A percentile compares a stretch with the other conserved stretches of the same genome.
These are phyloP conservation scores for Periglandula ipomoeae DNA, from an alignment of 2,329 filamentous ascomycete species.

Conservation along the genomic window DNA sequence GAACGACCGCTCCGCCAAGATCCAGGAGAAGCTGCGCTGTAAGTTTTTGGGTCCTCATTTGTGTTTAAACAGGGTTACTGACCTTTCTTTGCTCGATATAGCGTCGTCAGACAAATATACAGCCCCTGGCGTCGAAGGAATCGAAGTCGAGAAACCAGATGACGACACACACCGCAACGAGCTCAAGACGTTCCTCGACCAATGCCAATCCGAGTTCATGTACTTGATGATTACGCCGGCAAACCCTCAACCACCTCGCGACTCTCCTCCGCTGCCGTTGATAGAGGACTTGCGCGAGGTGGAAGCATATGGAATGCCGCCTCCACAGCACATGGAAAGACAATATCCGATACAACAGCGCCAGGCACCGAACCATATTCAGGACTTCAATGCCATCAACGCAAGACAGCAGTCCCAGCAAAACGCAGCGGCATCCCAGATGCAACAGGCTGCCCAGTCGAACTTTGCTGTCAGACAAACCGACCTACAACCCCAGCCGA, in stretches of 20 bases:
- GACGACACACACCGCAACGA: conserved; percentile 43
- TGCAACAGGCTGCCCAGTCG: conserved; percentile 28
- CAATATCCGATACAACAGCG: conserved; percentile 27
- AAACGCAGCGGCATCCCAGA: conserved; percentile 54
- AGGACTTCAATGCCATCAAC: conserved; percentile 41
- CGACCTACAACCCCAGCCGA: conserved; percentile 37
- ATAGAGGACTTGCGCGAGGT: conserved; percentile 51
- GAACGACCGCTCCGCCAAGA: conserved; percentile 42
- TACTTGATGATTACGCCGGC: conserved; percentile 60
- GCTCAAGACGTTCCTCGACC: conserved; percentile 53
- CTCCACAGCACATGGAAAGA: conserved; percentile 30
- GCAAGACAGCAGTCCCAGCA: conserved; percentile 43
- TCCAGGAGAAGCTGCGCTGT: conserved; percentile 50
- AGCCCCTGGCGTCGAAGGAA: conserved; percentile 34
- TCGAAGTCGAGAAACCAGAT: conserved; percentile 37
- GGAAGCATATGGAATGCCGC: conserved; percentile 41
- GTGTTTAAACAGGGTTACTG: background rate
- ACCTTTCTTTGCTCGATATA: conserved; percentile 13
- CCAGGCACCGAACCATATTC: conserved; percentile 47
- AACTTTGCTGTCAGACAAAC: conserved; percentile 23
- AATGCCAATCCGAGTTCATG: conserved; percentile 56
- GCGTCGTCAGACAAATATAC: conserved; percentile 34
- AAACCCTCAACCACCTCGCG: conserved; percentile 56
- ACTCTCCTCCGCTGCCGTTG: conserved; percentile 48
- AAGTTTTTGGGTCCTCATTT: conserved; percentile 12